Evolutionary conservation across 129 eudicot species (phyloP).

Genomic region (Pseudognaphalium luteoalbum): DNA sequence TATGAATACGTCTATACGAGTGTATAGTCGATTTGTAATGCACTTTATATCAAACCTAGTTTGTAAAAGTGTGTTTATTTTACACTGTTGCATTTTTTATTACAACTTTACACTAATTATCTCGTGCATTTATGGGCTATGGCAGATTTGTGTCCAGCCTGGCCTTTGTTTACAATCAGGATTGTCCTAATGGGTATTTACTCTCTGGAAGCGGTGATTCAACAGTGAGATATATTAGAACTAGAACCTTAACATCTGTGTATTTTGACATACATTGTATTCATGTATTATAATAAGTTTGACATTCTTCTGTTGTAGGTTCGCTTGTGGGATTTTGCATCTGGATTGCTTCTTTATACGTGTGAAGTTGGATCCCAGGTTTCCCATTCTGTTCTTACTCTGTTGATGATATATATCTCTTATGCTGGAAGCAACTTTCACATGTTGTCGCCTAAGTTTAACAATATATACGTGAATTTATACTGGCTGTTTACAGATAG

Average conservation of each 20-base stretch:
- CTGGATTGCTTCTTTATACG: conserved; percentile 87
- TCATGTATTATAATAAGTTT: not conserved
- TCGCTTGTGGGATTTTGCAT: conserved; percentile 78
- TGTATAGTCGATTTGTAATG: not conserved
- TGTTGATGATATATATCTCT: not conserved
- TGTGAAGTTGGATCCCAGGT: conserved; percentile 88
- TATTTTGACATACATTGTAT: not conserved
- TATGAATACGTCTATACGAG: not conserved
- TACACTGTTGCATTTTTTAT: not conserved
- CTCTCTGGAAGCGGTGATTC: conserved; percentile 96
- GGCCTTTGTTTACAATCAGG: conserved; percentile 54
- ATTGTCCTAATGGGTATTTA: conserved; percentile 60
- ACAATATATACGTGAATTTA: not conserved
- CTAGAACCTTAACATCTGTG: not conserved
- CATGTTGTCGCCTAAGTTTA: not conserved
- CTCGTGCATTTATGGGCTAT: conserved; percentile 6
- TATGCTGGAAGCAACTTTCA: not conserved
- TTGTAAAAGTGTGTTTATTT: not conserved
- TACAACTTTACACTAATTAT: conserved; percentile 1
- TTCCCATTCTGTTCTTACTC: conserved; percentile 4
- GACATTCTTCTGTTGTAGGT: conserved; percentile 51
- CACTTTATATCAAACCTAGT: not conserved
- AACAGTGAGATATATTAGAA: conserved; percentile 52
- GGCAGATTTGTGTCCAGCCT: conserved; percentile 84
- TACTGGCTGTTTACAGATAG: conserved; percentile 51